Base-by-base conservation (phyloP, 805 yeast genomes). In the Grigorovia humatica region DNA sequence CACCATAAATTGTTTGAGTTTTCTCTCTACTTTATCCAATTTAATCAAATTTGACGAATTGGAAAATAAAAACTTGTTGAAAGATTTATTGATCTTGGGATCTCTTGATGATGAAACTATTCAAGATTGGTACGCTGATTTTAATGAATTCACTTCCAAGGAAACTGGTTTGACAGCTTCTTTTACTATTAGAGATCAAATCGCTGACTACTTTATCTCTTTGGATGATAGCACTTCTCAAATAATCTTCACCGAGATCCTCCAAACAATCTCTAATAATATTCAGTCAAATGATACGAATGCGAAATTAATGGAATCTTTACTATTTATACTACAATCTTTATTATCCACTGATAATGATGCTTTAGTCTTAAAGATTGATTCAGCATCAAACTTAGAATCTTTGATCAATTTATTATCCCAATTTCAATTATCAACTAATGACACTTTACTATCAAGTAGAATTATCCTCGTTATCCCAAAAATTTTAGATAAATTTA, bases 121-220 rank as follows among this genome's bases (percentile, higher is more conserved):
- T 40, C 75, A 74, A 4, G 56, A 55, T n/a, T 86, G 83, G 74
- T 63, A 66, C 3, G 71, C 69, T 1, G 90, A 89, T 61, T 77
- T 81, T 60, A 88, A 89, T 60, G 67, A 65, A 2, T 88, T 80
- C 64, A 85, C 88, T 6, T 78, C 89, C 2, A 83, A 80, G 40
- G 89, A 86, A 52, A 74, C 87, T 1, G 96, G 88, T 1, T 73
- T 89, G 35, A 69, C 82, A 0, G 69, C 82, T 0, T 78, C 76
- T 5, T 66, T 68, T 9, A 66, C 76, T 1, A 76, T 82, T 0
- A 76, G 98, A 50, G 84, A 81, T 48, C 75, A 85, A 0, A 70
- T 82, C 0, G 71, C 73, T 29, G 88, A 83, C 30, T 75, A 79
- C 38, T 56, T 86, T 5, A 67, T 77, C 0, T 82, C 79, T 19